Evolutionary conservation across 495 filamentous ascomycete genomes (phyloP), one percentile per base, ranked within the genome.

Genomic region (Alectoria sarmentosa): DNA sequence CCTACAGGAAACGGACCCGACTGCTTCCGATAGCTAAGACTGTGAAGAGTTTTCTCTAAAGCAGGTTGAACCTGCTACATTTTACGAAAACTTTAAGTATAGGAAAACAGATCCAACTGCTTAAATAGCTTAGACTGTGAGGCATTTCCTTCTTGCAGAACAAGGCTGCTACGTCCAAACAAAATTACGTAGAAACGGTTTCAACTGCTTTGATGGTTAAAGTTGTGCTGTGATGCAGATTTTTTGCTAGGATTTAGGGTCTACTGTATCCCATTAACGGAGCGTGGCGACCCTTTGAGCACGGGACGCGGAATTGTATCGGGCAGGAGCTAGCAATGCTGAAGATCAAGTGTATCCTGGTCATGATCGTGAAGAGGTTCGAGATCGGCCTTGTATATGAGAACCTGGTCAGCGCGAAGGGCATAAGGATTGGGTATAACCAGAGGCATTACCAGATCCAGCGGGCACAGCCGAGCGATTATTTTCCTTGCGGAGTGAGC

Each of bases 231-330:
- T 38, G 36, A 38, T 38, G 5, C 4, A 71, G 63, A 57, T 63
- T 73, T 9, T 66, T 61, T 1, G 26, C 4, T 1, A 32, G 44
- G 2, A 58, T n/a, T n/a, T n/a, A 55, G 0, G 62, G 70, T 38
- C 42, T 62, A 7, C 49, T 75, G 41, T 67, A 73, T 44, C 65
- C 70, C 0, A 44, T 60, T 10, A 80, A 74, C 42, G 76, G 74
- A 60, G 72, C 76, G 10, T 82, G 71, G 71, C 69, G 80, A 17
- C 73, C 79, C 0, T 83, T 83, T 52, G 76, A 80, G 68, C 71
- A 75, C 10, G 82, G 81, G 0, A 79, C 78, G 7, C 71, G 80
- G 34, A 75, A 73, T 52, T 82, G 82, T 55, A 80, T 83, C 42
- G 80, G 80, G 3, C 79, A 83, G 67, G 78, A 78, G 56, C 64